A percentile compares a stretch with the other conserved stretches of the same genome.
Evolutionary conservation across 306 rosid species (phyloP).

Genomic region (Lagenaria siceraria): DNA sequence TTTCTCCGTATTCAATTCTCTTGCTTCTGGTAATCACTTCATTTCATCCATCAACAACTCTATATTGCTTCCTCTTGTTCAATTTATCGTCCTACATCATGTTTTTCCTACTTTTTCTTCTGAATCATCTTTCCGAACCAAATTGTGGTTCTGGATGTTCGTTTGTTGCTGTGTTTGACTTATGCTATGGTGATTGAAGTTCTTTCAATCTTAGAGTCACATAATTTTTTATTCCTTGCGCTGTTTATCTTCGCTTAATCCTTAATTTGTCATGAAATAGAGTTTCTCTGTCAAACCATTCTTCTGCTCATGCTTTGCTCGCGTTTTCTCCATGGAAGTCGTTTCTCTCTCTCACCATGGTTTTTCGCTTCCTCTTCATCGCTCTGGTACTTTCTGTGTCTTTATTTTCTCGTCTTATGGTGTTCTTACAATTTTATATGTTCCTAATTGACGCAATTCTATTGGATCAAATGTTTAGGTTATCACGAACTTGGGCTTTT

Average conservation of each 20-base stretch:
- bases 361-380: neutral
- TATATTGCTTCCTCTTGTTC: neutral
- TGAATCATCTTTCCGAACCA: neutral
- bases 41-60: neutral
- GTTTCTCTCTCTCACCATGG: neutral
- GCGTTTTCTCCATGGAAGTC: neutral
- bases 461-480: neutral
- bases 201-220: too few species aligned
- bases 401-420: neutral
- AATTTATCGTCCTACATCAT: neutral
- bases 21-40: neutral
- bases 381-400: neutral
- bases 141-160: neutral
- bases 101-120: neutral
- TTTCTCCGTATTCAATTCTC: neutral
- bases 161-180: neutral
- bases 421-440: neutral
- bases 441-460: neutral
- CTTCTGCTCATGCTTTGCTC: neutral
- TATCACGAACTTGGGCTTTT: constrained; percentile 3
- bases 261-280: neutral
- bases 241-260: neutral
- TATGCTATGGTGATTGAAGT: neutral
- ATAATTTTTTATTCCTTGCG: neutral
- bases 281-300: neutral